Evolutionary conservation across 805 yeast species (phyloP).

Genomic region (Candida sphagnicola): DNA sequence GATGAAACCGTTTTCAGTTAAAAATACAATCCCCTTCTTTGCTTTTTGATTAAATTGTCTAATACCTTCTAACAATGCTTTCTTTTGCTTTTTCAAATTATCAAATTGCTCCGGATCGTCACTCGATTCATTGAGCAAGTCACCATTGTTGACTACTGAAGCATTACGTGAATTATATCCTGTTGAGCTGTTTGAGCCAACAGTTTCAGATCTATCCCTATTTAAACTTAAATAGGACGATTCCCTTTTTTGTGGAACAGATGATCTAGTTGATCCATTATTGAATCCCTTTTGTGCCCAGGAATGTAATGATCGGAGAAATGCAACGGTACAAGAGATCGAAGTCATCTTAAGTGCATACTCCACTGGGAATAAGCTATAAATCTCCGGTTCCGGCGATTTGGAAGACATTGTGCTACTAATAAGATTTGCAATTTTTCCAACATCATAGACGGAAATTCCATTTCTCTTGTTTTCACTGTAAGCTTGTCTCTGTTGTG

Average conservation of each 20-base stretch:
- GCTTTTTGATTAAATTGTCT: conserved; percentile 82
- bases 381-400: conserved; percentile 55
- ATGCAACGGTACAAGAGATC: conserved; percentile 74
- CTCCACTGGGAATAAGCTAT: conserved; percentile 62
- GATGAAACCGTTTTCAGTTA: conserved; percentile 64
- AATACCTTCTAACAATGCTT: conserved; percentile 72
- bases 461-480: conserved; percentile 44
- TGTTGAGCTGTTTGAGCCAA: conserved; percentile 24
- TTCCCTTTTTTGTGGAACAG: conserved; percentile 6
- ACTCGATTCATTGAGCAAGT: conserved; percentile 24
- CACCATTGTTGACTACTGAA: conserved; percentile 10
- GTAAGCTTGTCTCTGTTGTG: conserved; percentile 55
- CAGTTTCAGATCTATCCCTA: conserved; percentile 27
- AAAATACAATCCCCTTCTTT: conserved; percentile 65
- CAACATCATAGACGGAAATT: conserved; percentile 68
- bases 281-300: conserved; percentile 72
- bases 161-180: conserved; percentile 25
- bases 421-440: conserved; percentile 72
- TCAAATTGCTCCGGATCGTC: conserved; percentile 88
- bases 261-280: not conserved
- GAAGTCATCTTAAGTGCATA: conserved; percentile 82
- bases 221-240: conserved; percentile 12
- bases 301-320: conserved; percentile 71
- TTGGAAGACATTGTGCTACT: conserved; percentile 58
- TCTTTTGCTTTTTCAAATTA: conserved; percentile 75